phyloP scores from a whole-genome alignment of 495 filamentous ascomycete genomes.

The Penicillium cosmopolitanum region DNA sequence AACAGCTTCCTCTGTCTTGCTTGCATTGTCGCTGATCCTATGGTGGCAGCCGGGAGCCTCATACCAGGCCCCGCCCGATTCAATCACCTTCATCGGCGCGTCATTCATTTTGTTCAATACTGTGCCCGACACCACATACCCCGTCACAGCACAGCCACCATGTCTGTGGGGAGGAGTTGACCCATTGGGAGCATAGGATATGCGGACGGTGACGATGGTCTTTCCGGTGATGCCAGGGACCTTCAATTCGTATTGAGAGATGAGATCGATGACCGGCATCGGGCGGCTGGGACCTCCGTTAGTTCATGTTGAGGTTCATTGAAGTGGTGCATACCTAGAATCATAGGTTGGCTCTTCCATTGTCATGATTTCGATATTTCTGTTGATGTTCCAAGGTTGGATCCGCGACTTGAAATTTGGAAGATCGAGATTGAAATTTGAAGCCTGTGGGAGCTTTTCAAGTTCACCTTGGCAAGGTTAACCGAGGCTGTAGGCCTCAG shows the following conservation, averaged over 20 bases:
- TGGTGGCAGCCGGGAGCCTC: constrained; percentile 52
- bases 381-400: too few relatives aligned
- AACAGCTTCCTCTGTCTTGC: constrained; percentile 35
- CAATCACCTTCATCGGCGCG: constrained; percentile 28
- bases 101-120: constrained; percentile 50
- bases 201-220: constrained; percentile 33
- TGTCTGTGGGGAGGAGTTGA: constrained; percentile 48
- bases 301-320: neutral
- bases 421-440: too few relatives aligned
- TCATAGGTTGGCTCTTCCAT: constrained; percentile 18
- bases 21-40: constrained; percentile 43
- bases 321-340: constrained; percentile 11
- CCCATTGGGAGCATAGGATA: constrained; percentile 43
- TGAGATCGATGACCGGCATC: constrained; percentile 29
- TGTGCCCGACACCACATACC: constrained; percentile 34
- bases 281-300: constrained; percentile 25
- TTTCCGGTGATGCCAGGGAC: constrained; percentile 39
- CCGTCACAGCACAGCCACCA: constrained; percentile 38
- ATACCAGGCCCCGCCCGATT: constrained; percentile 38
- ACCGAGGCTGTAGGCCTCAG: too few relatives aligned
- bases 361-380: too few relatives aligned
- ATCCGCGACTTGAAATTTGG: too few relatives aligned
- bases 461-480: constrained; percentile 1
- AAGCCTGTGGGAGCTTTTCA: too few relatives aligned
- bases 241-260: constrained; percentile 30